phyloP scores from a whole-genome alignment of 2,329 filamentous ascomycete genomes.

The Aspergillus persii region DNA sequence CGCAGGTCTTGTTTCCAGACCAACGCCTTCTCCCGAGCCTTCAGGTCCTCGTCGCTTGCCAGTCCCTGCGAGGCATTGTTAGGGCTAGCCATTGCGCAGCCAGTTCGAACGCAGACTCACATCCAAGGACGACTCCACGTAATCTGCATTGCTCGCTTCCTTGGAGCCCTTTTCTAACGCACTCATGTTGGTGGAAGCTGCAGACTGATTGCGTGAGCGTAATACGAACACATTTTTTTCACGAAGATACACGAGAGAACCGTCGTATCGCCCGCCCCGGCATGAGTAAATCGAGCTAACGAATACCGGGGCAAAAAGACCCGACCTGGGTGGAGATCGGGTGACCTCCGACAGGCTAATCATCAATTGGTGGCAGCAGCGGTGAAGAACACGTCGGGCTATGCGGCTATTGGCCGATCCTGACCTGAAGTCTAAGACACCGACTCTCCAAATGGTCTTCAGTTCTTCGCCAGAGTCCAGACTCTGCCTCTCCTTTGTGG shows the following conservation, averaged over 20 bases:
- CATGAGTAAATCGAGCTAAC: neutral
- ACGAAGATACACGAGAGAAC: neutral
- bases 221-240: no score
- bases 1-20: slow-evolving; percentile 61
- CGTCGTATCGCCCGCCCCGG: neutral
- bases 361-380: neutral
- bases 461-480: no score
- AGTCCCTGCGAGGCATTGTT: slow-evolving; percentile 7
- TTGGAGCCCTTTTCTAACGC: slow-evolving; percentile 16
- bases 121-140: slow-evolving; percentile 12
- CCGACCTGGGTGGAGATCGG: slow-evolving; percentile 7
- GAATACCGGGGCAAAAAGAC: neutral
- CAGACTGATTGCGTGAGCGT: no score
- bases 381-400: neutral
- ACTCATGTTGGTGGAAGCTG: slow-evolving; percentile 14
- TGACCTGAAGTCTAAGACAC: no score
- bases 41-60: slow-evolving; percentile 8
- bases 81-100: neutral
- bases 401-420: no score
- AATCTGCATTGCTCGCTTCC: slow-evolving; percentile 15
- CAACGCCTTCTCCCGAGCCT: slow-evolving; percentile 34
- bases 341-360: slow-evolving; percentile 10
- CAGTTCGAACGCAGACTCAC: neutral
- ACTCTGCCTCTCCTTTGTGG: no score
- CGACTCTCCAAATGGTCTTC: no score